Percentiles rank a stretch among this genome's conserved stretches.
Evolutionary conservation across 2,329 filamentous ascomycete genomes (phyloP).

Genomic region (Penicillium sp.): DNA sequence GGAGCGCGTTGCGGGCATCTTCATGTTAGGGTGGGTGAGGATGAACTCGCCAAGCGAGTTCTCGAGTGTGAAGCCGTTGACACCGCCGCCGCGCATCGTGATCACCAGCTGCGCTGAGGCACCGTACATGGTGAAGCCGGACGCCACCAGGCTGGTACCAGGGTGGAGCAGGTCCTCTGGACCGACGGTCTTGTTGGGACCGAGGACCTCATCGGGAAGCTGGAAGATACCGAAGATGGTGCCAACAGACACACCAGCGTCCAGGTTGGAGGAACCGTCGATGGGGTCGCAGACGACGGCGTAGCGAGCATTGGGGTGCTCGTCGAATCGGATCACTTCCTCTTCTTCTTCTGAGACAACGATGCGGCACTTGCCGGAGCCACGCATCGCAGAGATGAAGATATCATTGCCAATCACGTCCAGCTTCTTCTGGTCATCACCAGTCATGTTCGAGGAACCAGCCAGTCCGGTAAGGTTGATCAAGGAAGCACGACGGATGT

Average conservation of each 20-base stretch:
- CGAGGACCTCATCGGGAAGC: constrained; percentile 64
- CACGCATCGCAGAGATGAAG: constrained; percentile 93
- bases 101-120: constrained; percentile 94
- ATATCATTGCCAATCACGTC: constrained; percentile 98
- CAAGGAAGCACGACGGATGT: constrained; percentile 91
- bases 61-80: constrained; percentile 98
- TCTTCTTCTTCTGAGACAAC: constrained; percentile 99
- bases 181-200: constrained; percentile 55
- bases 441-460: constrained; percentile 89
- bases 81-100: constrained; percentile 86
- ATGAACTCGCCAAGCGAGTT: constrained; percentile 98
- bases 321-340: constrained; percentile 79
- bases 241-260: constrained; percentile 95
- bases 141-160: constrained; percentile 85
- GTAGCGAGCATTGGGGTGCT: constrained; percentile 73
- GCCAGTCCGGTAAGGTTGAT: constrained; percentile 95
- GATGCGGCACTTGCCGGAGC: constrained; percentile 83
- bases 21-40: constrained; percentile 93
- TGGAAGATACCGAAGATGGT: constrained; percentile 97
- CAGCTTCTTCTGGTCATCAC: constrained; percentile 99
- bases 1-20: constrained; percentile 70
- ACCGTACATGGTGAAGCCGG: constrained; percentile 99
- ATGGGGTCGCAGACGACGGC: constrained; percentile 97
- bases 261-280: constrained; percentile 94
- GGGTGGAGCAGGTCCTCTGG: constrained; percentile 77